These are phyloP conservation scores for Dactylellina drechsleri DNA, from an alignment of 2,329 filamentous ascomycete species.

Conservation along the genomic window DNA sequence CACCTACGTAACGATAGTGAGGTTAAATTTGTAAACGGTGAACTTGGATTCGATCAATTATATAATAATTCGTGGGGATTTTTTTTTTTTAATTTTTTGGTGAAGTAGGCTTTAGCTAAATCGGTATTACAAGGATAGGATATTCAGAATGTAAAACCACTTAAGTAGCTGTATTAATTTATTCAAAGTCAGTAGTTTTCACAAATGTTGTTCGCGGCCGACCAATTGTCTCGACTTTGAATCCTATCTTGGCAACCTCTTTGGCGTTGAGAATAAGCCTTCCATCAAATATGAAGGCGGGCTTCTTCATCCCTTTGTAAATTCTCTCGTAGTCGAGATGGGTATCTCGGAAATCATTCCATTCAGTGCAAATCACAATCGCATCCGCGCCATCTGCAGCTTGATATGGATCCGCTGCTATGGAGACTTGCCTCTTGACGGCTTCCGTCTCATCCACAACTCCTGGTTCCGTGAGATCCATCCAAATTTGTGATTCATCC, in stretches of 20 bases:
- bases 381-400: constrained; percentile 65
- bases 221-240: constrained; percentile 59
- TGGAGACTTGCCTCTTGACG: constrained; percentile 60
- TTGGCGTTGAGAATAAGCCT: constrained; percentile 59
- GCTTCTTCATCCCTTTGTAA: constrained; percentile 63
- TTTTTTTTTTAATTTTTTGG: too few species aligned
- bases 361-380: constrained; percentile 67
- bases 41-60: too few species aligned
- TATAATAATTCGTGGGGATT: too few species aligned
- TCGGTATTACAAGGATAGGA: too few species aligned
- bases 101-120: too few species aligned
- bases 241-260: constrained; percentile 59
- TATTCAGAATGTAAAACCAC: too few species aligned
- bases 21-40: too few species aligned
- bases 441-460: constrained; percentile 60
- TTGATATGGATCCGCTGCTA: constrained; percentile 63
- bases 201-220: constrained; percentile 54
- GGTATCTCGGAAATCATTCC: constrained; percentile 65
- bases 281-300: constrained; percentile 67
- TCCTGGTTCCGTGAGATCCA: constrained; percentile 58
- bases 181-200: constrained; percentile 47
- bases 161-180: not conserved
- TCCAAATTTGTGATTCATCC: constrained; percentile 62
- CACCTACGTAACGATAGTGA: too few species aligned
- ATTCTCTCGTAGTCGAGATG: constrained; percentile 65